phyloP scores from a whole-genome alignment of 2,329 filamentous ascomycete genomes.

The Mollisiaceae sp. region DNA sequence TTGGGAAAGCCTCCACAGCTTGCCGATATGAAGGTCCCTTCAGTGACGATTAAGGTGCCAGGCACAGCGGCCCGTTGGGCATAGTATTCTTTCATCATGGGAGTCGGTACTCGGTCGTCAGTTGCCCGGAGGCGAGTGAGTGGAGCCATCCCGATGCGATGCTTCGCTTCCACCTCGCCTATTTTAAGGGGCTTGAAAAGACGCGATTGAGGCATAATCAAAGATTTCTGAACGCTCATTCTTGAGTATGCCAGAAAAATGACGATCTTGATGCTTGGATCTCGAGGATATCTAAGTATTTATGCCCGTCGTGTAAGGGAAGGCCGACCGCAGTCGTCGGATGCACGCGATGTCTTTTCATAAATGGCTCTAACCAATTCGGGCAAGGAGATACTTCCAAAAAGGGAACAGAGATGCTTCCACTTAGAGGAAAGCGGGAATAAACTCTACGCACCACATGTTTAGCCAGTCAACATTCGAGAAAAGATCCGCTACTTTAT shows the following conservation, averaged over 20 bases:
- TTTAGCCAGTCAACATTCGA: neutral
- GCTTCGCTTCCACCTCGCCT: constrained; percentile 42
- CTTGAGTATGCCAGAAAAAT: constrained; percentile 10
- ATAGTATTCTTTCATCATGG: constrained; percentile 54
- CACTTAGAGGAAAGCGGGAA: neutral
- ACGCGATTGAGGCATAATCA: neutral
- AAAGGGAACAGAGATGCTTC: constrained; percentile 8
- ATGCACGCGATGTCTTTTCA: neutral
- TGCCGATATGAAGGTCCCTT: constrained; percentile 56
- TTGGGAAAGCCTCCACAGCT: constrained; percentile 55
- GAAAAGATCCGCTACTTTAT: neutral
- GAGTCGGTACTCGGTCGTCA: constrained; percentile 52
- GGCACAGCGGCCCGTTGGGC: constrained; percentile 54
- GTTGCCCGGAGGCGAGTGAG: constrained; percentile 51
- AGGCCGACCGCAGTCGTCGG: neutral
- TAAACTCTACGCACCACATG: neutral
- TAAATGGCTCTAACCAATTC: neutral
- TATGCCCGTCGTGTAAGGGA: neutral
- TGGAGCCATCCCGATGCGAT: constrained; percentile 55
- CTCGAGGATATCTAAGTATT: constrained; percentile 14
- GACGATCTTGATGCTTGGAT: neutral
- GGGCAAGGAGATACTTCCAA: neutral
- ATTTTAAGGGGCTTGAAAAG: constrained; percentile 47
- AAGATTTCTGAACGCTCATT: neutral
- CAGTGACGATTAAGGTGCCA: constrained; percentile 57